Percentiles rank a stretch among this genome's conserved stretches.
Conservation (phyloP, 169 alveolate species). For the Cyclospora cayetanensis region DNA sequence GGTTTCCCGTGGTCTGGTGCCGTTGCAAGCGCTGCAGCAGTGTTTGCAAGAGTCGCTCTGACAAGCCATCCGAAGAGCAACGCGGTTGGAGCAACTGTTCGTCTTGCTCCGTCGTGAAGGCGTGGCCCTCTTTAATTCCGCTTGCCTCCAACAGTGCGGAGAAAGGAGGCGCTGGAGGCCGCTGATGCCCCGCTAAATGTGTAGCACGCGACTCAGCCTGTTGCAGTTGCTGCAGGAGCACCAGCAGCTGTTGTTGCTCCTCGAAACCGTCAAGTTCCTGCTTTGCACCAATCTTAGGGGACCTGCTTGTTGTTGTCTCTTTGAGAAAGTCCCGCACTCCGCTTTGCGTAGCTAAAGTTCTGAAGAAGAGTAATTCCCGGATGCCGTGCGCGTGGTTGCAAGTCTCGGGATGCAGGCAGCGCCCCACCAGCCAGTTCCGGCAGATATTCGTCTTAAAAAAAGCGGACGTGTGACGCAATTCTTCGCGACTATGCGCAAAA, state of each 20-base stretch:
- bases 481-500: conserved; percentile 58
- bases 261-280: too few relatives aligned
- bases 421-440: conserved; percentile 39
- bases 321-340: not conserved
- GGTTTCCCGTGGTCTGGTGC: not conserved
- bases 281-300: too few relatives aligned
- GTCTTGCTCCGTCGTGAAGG: too few relatives aligned
- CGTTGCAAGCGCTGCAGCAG: not conserved
- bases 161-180: too few relatives aligned
- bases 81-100: not conserved
- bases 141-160: too few relatives aligned
- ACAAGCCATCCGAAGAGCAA: not conserved
- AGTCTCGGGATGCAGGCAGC: conserved; percentile 13
- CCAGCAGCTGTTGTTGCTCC: too few relatives aligned
- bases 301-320: too few relatives aligned
- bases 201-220: too few relatives aligned
- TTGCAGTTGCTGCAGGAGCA: too few relatives aligned
- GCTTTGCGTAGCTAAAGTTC: not conserved
- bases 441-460: conserved; percentile 63
- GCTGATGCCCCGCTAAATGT: too few relatives aligned
- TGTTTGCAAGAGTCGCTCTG: not conserved
- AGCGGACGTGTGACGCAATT: conserved; percentile 57
- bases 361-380: conserved; percentile 28
- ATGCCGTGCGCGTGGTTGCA: conserved; percentile 66
- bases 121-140: too few relatives aligned